Conservation (phyloP, 768 basidiomycete species). For the Trametes gibbosa region DNA sequence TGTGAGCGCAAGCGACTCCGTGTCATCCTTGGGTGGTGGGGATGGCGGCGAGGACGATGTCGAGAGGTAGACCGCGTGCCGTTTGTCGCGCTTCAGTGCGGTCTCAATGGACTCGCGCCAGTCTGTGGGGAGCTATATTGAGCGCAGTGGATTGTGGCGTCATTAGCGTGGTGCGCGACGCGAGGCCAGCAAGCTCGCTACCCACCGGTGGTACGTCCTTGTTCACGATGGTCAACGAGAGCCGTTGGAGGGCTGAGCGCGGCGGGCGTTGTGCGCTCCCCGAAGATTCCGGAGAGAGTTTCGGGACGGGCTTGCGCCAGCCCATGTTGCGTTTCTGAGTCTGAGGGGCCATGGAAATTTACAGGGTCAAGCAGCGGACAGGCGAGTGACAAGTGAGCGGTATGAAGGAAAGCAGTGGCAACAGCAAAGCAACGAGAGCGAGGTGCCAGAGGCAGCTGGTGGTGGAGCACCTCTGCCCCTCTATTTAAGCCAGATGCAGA, state of each 20-base stretch:
- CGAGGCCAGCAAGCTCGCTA: slow-evolving; percentile 1
- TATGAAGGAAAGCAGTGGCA: not conserved
- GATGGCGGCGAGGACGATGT: not conserved
- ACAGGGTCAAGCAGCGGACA: not conserved
- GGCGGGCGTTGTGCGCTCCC: slow-evolving; percentile 26
- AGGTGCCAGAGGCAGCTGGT: slow-evolving; percentile 10
- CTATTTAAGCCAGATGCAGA: slow-evolving; percentile 14
- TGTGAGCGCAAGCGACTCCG: slow-evolving; percentile 11
- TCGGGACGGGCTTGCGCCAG: slow-evolving; percentile 70
- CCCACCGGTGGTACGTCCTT: slow-evolving; percentile 29
- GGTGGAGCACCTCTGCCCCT: slow-evolving; percentile 9
- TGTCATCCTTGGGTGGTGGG: slow-evolving; percentile 11
- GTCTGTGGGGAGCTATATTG: slow-evolving; percentile 26
- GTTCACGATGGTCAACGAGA: slow-evolving; percentile 21
- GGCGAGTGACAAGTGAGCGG: not conserved
- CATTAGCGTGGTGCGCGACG: slow-evolving; percentile 1
- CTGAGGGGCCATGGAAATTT: not conserved
- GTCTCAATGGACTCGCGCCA: slow-evolving; percentile 25
- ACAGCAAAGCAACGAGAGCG: not conserved
- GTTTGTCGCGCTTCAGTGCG: slow-evolving; percentile 12
- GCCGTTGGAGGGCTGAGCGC: slow-evolving; percentile 4
- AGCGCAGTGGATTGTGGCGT: slow-evolving; percentile 10
- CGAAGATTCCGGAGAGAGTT: slow-evolving; percentile 64
- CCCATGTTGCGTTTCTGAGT: slow-evolving; percentile 39
- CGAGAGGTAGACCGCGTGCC: slow-evolving; percentile 16